Evolutionary conservation across 345 rosid species (phyloP).

Genomic region (Rhizophora mangle): DNA sequence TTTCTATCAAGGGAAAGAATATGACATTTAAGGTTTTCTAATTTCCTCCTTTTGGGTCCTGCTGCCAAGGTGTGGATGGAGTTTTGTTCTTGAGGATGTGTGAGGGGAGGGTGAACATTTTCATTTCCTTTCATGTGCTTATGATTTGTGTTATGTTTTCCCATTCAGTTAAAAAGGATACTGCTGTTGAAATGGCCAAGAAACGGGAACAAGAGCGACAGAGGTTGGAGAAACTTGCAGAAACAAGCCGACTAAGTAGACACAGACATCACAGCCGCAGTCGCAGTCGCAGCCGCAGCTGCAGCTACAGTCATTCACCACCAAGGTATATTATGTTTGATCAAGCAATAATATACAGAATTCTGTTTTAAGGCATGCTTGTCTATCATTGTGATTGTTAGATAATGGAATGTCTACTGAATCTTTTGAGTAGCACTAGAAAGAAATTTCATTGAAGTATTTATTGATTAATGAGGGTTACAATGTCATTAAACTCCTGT

Average conservation of each 20-base stretch:
- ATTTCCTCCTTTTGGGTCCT: background rate
- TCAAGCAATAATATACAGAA: constrained; percentile 1
- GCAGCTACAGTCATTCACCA: constrained; percentile 79
- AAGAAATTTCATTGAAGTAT: too few species aligned
- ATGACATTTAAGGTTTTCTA: too few species aligned
- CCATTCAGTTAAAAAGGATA: constrained; percentile 85
- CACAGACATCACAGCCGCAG: constrained; percentile 60
- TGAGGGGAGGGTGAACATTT: background rate
- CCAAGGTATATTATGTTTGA: constrained; percentile 46
- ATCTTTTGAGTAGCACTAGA: too few species aligned
- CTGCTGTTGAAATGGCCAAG: constrained; percentile 88
- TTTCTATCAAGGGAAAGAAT: too few species aligned
- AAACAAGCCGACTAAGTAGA: constrained; percentile 74
- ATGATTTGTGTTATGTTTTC: background rate
- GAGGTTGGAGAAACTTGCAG: constrained; percentile 83
- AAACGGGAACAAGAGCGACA: constrained; percentile 91
- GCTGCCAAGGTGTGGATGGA: background rate
- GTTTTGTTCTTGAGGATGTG: background rate
- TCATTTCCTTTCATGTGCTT: background rate
- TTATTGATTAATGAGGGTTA: too few species aligned
- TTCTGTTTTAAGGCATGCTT: too few species aligned
- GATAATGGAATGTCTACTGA: too few species aligned
- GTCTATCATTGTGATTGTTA: too few species aligned
- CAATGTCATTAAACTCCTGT: too few species aligned
- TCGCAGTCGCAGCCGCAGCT: constrained; percentile 56